Percentiles rank a stretch among this genome's conserved stretches.
These are phyloP conservation scores for Penicillium cataractarum DNA, from an alignment of 495 filamentous ascomycete genomes.

Conservation along the genomic window DNA sequence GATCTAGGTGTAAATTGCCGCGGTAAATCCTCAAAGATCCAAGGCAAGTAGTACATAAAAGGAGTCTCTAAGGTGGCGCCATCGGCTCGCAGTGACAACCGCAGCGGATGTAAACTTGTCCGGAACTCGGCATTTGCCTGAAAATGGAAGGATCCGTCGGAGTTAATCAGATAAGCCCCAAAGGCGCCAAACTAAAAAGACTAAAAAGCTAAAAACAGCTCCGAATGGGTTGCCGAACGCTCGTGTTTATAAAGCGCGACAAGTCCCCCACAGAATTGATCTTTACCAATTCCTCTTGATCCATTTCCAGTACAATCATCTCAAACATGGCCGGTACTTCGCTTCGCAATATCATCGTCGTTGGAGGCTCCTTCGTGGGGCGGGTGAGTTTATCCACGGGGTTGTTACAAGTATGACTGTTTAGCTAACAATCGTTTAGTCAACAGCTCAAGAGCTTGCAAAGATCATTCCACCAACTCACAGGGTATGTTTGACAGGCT, in stretches of 20 bases:
- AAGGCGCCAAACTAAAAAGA: neutral
- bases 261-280: neutral
- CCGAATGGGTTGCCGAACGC: neutral
- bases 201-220: neutral
- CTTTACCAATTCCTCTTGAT: neutral
- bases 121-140: slow-evolving; percentile 21
- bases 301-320: neutral
- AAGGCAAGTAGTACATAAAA: neutral
- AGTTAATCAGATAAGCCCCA: slow-evolving; percentile 31
- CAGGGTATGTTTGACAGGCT: slow-evolving; percentile 18
- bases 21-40: neutral
- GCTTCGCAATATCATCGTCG: slow-evolving; percentile 45
- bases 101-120: slow-evolving; percentile 21
- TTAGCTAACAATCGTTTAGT: slow-evolving; percentile 19
- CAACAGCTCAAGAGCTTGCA: slow-evolving; percentile 44
- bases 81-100: slow-evolving; percentile 15
- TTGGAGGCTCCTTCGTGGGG: slow-evolving; percentile 49
- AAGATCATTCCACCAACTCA: slow-evolving; percentile 42
- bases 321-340: slow-evolving; percentile 27
- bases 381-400: slow-evolving; percentile 28
- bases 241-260: slow-evolving; percentile 7
- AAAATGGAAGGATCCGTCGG: slow-evolving; percentile 20
- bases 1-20: too few relatives aligned
- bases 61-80: slow-evolving; percentile 11
- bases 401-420: neutral